These are phyloP conservation scores for Hevea brasiliensis DNA, from an alignment of 345 rosid species.

Conservation along the genomic window DNA sequence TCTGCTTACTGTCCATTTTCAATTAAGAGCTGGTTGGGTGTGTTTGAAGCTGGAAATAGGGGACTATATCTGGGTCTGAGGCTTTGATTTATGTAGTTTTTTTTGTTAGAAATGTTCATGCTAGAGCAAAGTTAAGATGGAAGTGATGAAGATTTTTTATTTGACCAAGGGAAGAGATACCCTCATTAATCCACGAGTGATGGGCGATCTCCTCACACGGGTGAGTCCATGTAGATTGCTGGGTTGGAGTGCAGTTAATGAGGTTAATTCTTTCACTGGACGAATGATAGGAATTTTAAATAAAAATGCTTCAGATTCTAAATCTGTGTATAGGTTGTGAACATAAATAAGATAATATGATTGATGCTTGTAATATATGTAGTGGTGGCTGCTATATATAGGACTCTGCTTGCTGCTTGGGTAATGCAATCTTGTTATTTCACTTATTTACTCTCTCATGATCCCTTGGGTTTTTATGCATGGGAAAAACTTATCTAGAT, in stretches of 20 bases:
- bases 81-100: conserved; percentile 17
- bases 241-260: conserved; percentile 1
- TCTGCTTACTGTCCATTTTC: conserved; percentile 7
- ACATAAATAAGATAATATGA: conserved; percentile 20
- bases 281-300: neutral
- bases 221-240: neutral
- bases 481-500: too few species aligned
- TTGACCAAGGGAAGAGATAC: conserved; percentile 5
- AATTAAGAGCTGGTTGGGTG: conserved; percentile 18
- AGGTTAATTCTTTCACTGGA: conserved; percentile 9
- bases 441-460: too few species aligned
- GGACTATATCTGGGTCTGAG: conserved; percentile 11
- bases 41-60: conserved; percentile 17
- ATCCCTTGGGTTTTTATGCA: too few species aligned
- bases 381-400: neutral
- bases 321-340: conserved; percentile 32
- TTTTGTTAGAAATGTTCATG: conserved; percentile 10
- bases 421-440: neutral
- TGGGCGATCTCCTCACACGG: neutral
- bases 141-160: conserved; percentile 26
- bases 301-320: conserved; percentile 1
- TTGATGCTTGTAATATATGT: neutral
- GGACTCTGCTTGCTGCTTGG: neutral
- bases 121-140: conserved; percentile 16
- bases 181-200: conserved; percentile 8